Evolutionary conservation across 768 basidiomycete species (phyloP), one percentile per base, ranked within the genome.

Genomic region (Mycena albidolilacea): DNA sequence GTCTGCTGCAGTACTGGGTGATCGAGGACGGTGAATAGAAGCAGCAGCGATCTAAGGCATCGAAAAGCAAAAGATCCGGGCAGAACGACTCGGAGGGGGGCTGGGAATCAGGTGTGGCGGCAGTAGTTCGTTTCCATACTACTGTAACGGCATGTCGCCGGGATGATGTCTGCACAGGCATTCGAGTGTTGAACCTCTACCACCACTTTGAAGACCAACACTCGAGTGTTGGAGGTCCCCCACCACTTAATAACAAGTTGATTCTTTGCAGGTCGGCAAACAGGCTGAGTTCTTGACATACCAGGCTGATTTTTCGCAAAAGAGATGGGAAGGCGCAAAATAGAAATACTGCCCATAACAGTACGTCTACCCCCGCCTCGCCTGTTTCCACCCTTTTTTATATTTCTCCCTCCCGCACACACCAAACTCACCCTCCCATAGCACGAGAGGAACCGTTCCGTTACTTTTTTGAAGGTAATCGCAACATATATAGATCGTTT

Each of bases 371-470:
- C 21, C 58, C 48, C 48, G 10, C 15, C 43, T 44, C 30, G 35
- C 23, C 23, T 23, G 23, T 23, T 23, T 23, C 23, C 23, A 23
- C 23, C 23, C 23, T 23, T 23, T 23, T 2, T 23, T 23, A 1
- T 23, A 23, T 23, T 23, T 23, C 23, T 23, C 23, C 23, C 23
- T 23, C 23, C 23, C 23, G 23, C 23, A 23, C 23, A 23, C 23
- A 23, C 23, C 23, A 23, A 23, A 23, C 52, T 60, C 35, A 58
- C 66, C 61, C 62, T 38, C 44, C 73, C 39, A 79, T 79, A 81
- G 92, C 91, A 93, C 84, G 92, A 93, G 81, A 86, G 92, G 81
- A 93, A 93, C 80, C 88, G 92, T 73, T 90, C 90, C 70, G 92
- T 93, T 75, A 93, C 92, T 72, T 93, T 93, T 86, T 85, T 93